Evolutionary conservation across 1,284 basidiomycete species (phyloP), one percentile per base, ranked within the genome.

Genomic region (Earliella scabrosa): DNA sequence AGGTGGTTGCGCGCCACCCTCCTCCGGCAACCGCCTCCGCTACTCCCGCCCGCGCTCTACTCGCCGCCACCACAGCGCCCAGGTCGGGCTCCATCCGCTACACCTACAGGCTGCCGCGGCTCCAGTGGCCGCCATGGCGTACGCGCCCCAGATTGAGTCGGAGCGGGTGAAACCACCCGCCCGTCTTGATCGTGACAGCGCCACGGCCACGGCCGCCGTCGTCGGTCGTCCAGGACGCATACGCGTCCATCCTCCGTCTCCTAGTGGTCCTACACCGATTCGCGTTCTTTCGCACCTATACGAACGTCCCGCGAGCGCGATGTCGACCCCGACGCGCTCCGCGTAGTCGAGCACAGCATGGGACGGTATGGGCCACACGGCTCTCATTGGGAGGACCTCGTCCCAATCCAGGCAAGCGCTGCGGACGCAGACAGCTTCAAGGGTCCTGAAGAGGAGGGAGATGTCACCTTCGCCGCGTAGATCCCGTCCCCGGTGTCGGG

Each of bases 201-300:
- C 63, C 68, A 1, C 73, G 73, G 73, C 73, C 72, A 0, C 57
- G 55, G 23, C 72, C 69, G 4, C 71, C 73, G 1, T 64, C 65
- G 2, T 60, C 51, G 53, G 3, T 62, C 50, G 24, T 52, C 58
- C 13, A 52, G 51, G 36, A 60, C 58, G 16, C 56, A 52, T 58
- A 40, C 51, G 60, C 20, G 46, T 66, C 10, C 59, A 48, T 31
- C 64, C 59, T 26, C 60, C 60, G 4, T 59, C 60, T 2, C 60
- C 57, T n/a, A n/a, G n/a, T n/a, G n/a, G n/a, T n/a, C n/a, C n/a
- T 2, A 26, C 44, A 6, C 35, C 49, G 16, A 14, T 35, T 31
- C 40, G 24, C 35, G 10, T 32, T 13, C 39, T 29, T 21, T 32
- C 26, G 8, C 41, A 40, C 9, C 29, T 20, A 20, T 45, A 58